phyloP scores from a whole-genome alignment of 164 flowering plant genomes.

The Chimonanthus praecox region DNA sequence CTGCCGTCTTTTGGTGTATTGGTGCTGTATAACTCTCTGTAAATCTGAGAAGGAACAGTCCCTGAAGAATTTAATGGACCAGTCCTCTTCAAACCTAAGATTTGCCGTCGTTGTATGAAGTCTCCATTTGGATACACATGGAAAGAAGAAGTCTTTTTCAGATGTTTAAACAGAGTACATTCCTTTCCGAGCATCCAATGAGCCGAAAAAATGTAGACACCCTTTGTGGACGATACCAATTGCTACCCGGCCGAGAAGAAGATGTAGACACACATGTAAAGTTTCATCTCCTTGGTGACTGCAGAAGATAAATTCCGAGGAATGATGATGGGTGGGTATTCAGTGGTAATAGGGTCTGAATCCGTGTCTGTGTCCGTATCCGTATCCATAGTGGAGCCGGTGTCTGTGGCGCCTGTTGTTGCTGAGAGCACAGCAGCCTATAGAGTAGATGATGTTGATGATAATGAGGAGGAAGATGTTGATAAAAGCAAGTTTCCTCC shows the following conservation, averaged over 20 bases:
- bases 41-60: too few species aligned
- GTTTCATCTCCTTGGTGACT: neutral
- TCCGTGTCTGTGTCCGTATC: neutral
- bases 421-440: slow-evolving; percentile 21
- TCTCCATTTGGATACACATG: too few species aligned
- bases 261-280: too few species aligned
- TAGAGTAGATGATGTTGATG: slow-evolving; percentile 15
- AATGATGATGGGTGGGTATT: neutral
- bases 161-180: neutral
- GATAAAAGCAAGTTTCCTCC: slow-evolving; percentile 27
- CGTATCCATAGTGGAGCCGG: neutral
- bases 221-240: neutral
- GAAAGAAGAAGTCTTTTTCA: too few species aligned
- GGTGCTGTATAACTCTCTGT: too few species aligned
- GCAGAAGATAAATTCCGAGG: neutral
- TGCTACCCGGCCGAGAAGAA: neutral
- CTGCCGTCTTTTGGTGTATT: too few species aligned
- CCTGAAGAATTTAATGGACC: too few species aligned
- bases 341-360: neutral
- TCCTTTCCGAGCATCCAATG: neutral
- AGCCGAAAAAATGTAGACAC: neutral
- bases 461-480: slow-evolving; percentile 19
- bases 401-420: slow-evolving; percentile 5
- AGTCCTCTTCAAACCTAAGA: too few species aligned
- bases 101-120: too few species aligned